These are phyloP conservation scores for Cyclospora cayetanensis DNA, from an alignment of 169 alveolate species.

Conservation along the genomic window DNA sequence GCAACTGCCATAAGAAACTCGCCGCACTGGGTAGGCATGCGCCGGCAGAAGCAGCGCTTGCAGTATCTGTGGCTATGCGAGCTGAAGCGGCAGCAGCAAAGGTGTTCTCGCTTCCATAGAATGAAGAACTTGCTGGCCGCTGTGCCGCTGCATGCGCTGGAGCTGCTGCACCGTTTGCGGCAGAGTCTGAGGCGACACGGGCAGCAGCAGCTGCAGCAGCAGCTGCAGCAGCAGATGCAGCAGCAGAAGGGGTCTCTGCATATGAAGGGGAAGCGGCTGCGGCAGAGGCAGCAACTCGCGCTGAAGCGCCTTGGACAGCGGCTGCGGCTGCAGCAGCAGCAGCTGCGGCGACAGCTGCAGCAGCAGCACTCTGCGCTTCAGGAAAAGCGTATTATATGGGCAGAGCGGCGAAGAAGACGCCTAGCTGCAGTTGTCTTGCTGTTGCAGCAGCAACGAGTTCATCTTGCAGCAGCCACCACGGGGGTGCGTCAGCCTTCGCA, in stretches of 20 bases:
- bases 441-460: constrained; percentile 24
- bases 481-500: too few relatives aligned
- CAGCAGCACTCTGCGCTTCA: neutral
- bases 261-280: neutral
- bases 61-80: constrained; percentile 2
- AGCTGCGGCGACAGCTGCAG: constrained; percentile 4
- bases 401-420: neutral
- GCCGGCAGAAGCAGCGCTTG: constrained; percentile 20
- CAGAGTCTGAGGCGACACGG: neutral
- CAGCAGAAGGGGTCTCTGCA: neutral
- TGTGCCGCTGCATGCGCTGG: neutral
- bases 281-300: neutral
- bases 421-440: neutral
- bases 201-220: neutral
- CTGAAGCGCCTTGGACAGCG: neutral
- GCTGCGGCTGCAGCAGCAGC: constrained; percentile 24
- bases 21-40: neutral
- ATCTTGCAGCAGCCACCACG: too few relatives aligned
- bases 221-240: neutral
- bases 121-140: neutral
- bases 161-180: constrained; percentile 1
- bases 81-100: constrained; percentile 34
- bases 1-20: neutral
- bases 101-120: neutral
- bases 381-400: neutral